phyloP scores from a whole-genome alignment of 2,329 filamentous ascomycete species.

The Calonectria fujianensis region DNA sequence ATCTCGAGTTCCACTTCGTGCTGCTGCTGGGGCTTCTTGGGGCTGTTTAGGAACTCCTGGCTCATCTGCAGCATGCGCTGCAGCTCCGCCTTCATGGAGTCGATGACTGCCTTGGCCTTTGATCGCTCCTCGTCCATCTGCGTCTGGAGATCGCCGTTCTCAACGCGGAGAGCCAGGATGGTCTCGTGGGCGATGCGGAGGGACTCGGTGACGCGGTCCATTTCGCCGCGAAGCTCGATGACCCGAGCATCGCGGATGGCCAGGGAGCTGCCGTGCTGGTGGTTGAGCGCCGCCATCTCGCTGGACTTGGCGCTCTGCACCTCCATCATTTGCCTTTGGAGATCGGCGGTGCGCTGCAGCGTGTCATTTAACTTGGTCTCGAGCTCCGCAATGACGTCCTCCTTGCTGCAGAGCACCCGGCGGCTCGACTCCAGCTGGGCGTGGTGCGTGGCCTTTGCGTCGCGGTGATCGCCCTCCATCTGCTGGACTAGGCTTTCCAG shows the following conservation, averaged over 20 bases:
- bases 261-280: slow-evolving; percentile 67
- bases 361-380: slow-evolving; percentile 67
- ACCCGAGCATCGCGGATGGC: slow-evolving; percentile 71
- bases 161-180: slow-evolving; percentile 66
- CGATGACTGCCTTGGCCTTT: slow-evolving; percentile 66
- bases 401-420: slow-evolving; percentile 61
- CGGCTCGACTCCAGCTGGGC: slow-evolving; percentile 59
- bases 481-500: slow-evolving; percentile 71
- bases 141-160: slow-evolving; percentile 64
- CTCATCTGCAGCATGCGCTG: slow-evolving; percentile 69
- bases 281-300: slow-evolving; percentile 61
- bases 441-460: slow-evolving; percentile 56
- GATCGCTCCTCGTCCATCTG: slow-evolving; percentile 62
- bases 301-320: slow-evolving; percentile 59
- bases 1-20: background rate
- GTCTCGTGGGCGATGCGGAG: slow-evolving; percentile 69
- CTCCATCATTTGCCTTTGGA: slow-evolving; percentile 63
- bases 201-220: slow-evolving; percentile 67
- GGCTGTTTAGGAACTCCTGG: slow-evolving; percentile 64
- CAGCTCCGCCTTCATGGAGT: slow-evolving; percentile 71
- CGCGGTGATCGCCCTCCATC: slow-evolving; percentile 65
- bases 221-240: slow-evolving; percentile 67
- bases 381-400: slow-evolving; percentile 63
- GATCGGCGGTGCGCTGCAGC: slow-evolving; percentile 60
- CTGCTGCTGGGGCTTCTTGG: slow-evolving; percentile 47